These are phyloP conservation scores for Lumnitzera littorea DNA, from an alignment of 345 rosid genomes.

Conservation along the genomic window DNA sequence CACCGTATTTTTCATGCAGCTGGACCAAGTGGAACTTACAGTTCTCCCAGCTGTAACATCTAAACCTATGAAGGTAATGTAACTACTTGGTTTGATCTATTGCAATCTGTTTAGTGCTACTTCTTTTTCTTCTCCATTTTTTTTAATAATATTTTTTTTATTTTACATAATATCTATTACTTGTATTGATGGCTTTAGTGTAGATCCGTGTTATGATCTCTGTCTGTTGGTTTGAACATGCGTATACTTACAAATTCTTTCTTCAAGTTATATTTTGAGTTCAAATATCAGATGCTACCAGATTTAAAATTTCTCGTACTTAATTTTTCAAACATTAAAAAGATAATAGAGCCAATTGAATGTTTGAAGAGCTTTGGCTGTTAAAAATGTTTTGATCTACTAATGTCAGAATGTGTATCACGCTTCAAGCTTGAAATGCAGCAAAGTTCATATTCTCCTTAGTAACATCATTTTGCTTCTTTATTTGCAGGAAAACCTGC, in stretches of 20 bases:
- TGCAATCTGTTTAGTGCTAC: background rate
- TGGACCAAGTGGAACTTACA: slow-evolving; percentile 55
- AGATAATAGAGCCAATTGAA: no score
- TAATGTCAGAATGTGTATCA: background rate
- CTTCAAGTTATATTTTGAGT: no score
- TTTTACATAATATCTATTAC: no score
- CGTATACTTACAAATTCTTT: no score
- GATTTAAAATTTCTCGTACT: no score
- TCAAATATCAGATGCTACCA: no score
- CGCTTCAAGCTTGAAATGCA: background rate
- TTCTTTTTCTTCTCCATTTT: no score
- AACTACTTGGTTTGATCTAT: slow-evolving; percentile 2
- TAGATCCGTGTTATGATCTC: no score
- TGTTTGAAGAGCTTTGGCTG: background rate
- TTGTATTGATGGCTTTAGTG: no score
- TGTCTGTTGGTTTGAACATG: no score
- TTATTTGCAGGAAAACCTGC: slow-evolving; percentile 47
- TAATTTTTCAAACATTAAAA: no score
- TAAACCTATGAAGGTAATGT: slow-evolving; percentile 44
- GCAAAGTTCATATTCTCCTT: background rate
- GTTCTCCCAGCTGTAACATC: slow-evolving; percentile 40
- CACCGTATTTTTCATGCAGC: slow-evolving; percentile 37
- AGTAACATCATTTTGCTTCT: background rate
- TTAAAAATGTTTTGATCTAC: background rate
- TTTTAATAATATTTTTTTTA: no score